A percentile compares a stretch with the other conserved stretches of the same genome.
Evolutionary conservation across 495 filamentous ascomycete genomes (phyloP).

Genomic region (Clavariopsis aquatica): DNA sequence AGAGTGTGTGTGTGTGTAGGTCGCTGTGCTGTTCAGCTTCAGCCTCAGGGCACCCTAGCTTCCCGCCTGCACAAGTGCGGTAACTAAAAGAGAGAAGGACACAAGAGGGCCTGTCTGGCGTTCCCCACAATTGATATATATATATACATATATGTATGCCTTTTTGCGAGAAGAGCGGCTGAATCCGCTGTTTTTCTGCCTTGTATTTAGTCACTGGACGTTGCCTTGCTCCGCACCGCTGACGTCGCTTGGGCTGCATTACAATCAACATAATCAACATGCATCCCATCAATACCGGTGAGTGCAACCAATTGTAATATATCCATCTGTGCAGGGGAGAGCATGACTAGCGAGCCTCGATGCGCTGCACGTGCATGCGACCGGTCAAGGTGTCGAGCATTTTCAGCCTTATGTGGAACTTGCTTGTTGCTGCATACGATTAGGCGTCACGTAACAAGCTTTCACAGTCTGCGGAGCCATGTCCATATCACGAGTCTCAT

Average conservation of each 20-base stretch:
- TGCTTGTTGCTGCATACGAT: neutral
- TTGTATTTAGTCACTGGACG: neutral
- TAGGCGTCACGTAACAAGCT: neutral
- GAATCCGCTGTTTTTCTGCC: neutral
- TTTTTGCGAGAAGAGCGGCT: neutral
- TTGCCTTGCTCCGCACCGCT: neutral
- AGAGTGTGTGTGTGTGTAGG: too few relatives aligned
- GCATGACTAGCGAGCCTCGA: neutral
- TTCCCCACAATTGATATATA: neutral
- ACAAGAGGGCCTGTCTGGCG: neutral
- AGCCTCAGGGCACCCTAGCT: neutral
- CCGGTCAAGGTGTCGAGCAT: neutral
- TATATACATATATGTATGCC: too few relatives aligned
- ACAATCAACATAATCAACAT: neutral
- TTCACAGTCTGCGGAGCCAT: neutral
- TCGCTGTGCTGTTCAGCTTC: neutral
- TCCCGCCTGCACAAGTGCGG: neutral
- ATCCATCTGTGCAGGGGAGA: neutral
- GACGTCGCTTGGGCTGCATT: neutral
- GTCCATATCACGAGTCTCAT: conserved; percentile 7
- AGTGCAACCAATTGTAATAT: conserved; percentile 2
- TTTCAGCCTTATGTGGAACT: neutral
- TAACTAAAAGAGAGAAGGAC: neutral
- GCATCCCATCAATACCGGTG: neutral
- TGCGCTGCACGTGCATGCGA: neutral